Evolutionary conservation across 768 basidiomycete genomes (phyloP), one percentile per base, ranked within the genome.

Genomic region (Leccinum truebloodii): DNA sequence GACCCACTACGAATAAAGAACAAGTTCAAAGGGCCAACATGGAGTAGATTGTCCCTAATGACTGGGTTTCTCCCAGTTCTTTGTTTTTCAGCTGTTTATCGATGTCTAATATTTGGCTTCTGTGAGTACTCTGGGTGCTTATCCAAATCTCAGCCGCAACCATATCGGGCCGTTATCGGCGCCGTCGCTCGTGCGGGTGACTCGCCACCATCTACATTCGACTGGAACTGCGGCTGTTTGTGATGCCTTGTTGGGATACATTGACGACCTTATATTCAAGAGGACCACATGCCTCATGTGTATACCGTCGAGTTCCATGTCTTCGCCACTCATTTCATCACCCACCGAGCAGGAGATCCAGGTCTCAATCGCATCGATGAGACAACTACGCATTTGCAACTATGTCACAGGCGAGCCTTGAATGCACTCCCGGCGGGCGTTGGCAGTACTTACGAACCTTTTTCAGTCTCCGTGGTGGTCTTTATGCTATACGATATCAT

Each of bases 401-500:
- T 60, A 69, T 53, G 53, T 56, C 28, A 69, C 57, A 49, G 30
- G 67, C 50, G 32, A 28, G 49, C 26, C 16, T n/a, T 20, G 14
- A 30, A 30, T 6, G 18, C 46, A n/a, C 9, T 24, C 9, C 3
- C 22, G 18, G 46, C 6, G 18, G 14, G 35, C 26, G 9, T 46
- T 4, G 20, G 14, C 22, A 37, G 34, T 8, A 22, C 20, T 54
- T 10, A 59, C 50, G 16, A 22, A 32, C 44, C 5, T 35, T 22
- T 49, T 54, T 48, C 20, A 66, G 65, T 65, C 39, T 68, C 68
- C 22, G 61, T 59, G 24, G 20, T 50, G 24, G 22, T 44, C 7
- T 63, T 68, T 50, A 70, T 65, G 59, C 20, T 68, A 10, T 68
- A 69, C 39, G 68, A 69, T 35, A 63, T 69, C 41, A 13, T 63